Evolutionary conservation across 2,329 filamentous ascomycete genomes (phyloP).

Genomic region (Pyrenophora graminea): DNA sequence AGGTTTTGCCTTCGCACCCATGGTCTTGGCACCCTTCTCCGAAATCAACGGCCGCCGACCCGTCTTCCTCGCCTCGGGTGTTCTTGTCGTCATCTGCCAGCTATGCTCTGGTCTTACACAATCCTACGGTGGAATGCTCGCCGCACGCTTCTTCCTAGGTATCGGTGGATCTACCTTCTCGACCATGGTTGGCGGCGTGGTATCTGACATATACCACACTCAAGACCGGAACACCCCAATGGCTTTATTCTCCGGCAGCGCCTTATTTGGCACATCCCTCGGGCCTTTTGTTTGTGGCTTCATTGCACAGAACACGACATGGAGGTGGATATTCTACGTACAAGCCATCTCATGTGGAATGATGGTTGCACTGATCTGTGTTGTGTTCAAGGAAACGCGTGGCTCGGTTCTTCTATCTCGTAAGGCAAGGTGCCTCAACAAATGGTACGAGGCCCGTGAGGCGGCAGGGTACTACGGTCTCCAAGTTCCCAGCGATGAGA

Average conservation of each 20-base stretch:
- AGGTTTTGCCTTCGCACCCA: constrained; percentile 79
- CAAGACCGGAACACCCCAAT: constrained; percentile 84
- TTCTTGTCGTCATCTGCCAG: constrained; percentile 73
- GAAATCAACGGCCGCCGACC: constrained; percentile 87
- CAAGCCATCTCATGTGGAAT: constrained; percentile 72
- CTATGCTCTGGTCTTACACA: constrained; percentile 73
- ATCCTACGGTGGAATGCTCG: constrained; percentile 72
- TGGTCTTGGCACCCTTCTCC: constrained; percentile 84
- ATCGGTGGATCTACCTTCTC: constrained; percentile 79
- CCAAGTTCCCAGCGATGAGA: constrained; percentile 46
- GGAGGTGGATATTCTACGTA: constrained; percentile 90
- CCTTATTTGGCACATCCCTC: constrained; percentile 76
- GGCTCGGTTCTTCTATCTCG: constrained; percentile 77
- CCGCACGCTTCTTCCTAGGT: constrained; percentile 76
- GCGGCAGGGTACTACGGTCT: constrained; percentile 63
- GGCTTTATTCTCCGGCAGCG: constrained; percentile 81
- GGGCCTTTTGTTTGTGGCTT: constrained; percentile 75
- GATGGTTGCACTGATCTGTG: constrained; percentile 65
- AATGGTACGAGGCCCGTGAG: constrained; percentile 78
- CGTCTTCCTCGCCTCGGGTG: constrained; percentile 75
- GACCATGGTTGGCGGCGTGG: constrained; percentile 89
- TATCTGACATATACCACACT: constrained; percentile 82
- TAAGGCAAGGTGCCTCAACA: constrained; percentile 74
- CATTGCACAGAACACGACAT: constrained; percentile 68
- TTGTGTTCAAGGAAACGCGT: constrained; percentile 80